Percentiles rank a stretch among this genome's conserved stretches.
phyloP scores from a whole-genome alignment of 768 basidiomycete species.

The Cubamyces lactineus region DNA sequence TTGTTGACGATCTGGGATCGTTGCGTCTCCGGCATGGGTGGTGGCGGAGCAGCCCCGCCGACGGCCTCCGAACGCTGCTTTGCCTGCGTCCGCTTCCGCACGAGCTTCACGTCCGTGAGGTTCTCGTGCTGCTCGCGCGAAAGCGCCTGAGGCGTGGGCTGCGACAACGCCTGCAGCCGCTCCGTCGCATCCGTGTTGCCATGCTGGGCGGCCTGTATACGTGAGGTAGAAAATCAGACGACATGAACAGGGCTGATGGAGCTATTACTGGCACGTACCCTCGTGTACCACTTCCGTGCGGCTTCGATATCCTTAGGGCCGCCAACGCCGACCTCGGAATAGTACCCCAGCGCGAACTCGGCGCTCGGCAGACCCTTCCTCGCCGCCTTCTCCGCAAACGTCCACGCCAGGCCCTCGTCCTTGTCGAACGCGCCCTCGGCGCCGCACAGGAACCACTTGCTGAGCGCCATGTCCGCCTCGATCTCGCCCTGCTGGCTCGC shows the following conservation, averaged over 20 bases:
- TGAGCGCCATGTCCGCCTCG: slow-evolving; percentile 96
- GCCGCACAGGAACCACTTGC: slow-evolving; percentile 97
- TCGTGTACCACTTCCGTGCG: slow-evolving; percentile 79
- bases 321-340: slow-evolving; percentile 90
- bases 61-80: slow-evolving; percentile 55
- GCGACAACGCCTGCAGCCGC: slow-evolving; percentile 69
- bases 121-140: slow-evolving; percentile 80
- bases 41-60: slow-evolving; percentile 20
- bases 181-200: slow-evolving; percentile 81
- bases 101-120: slow-evolving; percentile 78
- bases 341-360: slow-evolving; percentile 97
- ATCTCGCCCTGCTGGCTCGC: slow-evolving; percentile 85
- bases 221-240: not conserved
- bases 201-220: slow-evolving; percentile 65
- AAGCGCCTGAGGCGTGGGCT: slow-evolving; percentile 62
- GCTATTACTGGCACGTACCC: slow-evolving; percentile 42
- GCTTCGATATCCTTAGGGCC: slow-evolving; percentile 61
- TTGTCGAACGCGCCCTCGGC: slow-evolving; percentile 78
- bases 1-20: slow-evolving; percentile 53
- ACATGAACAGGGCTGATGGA: slow-evolving; percentile 1
- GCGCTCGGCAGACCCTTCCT: slow-evolving; percentile 75
- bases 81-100: slow-evolving; percentile 79
- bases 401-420: slow-evolving; percentile 82
- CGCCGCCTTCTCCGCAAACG: slow-evolving; percentile 89
- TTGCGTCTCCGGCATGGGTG: slow-evolving; percentile 37